These are phyloP conservation scores for Mesembryanthemum crystallinum DNA, from an alignment of 148 eudicot species.

Conservation along the genomic window DNA sequence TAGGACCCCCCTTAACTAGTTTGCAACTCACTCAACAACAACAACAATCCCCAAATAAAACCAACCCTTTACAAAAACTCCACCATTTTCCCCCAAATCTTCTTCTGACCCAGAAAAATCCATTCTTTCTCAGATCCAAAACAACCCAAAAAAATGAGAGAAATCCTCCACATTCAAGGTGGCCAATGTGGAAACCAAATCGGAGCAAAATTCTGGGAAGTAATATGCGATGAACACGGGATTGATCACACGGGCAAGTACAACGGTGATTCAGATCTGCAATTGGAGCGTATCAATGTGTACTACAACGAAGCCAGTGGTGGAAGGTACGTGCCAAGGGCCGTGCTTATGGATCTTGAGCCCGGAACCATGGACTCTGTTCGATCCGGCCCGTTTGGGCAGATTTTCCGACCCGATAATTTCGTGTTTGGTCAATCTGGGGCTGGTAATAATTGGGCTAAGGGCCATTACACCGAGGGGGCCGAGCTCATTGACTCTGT, in stretches of 20 bases:
- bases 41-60: no score
- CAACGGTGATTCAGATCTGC: neutral
- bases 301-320: neutral
- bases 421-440: constrained; percentile 1
- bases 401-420: neutral
- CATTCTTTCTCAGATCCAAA: no score
- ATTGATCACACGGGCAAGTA: neutral
- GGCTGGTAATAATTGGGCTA: neutral
- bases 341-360: constrained; percentile 1
- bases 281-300: neutral
- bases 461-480: no score
- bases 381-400: neutral
- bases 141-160: neutral
- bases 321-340: neutral
- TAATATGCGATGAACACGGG: neutral
- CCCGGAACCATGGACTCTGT: neutral
- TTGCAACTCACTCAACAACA: no score
- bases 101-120: no score
- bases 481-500: neutral
- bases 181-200: neutral
- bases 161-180: neutral
- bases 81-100: no score
- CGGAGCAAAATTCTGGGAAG: neutral
- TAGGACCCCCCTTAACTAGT: no score
- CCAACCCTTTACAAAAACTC: no score